Conservation (phyloP, 202 grass and related monocot species). For the Panicum virgatum region DNA sequence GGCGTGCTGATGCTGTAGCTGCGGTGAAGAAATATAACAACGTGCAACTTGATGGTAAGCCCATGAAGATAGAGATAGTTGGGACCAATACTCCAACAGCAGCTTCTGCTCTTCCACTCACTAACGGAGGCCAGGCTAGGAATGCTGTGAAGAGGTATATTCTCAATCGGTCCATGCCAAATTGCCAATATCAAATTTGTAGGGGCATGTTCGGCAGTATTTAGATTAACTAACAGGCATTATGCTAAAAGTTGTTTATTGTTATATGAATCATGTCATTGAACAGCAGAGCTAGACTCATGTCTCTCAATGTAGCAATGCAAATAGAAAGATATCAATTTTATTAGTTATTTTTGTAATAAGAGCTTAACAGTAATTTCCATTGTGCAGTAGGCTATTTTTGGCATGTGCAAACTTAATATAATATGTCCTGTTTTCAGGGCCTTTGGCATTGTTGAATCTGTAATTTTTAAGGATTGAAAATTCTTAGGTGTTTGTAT, state of each 20-base stretch:
- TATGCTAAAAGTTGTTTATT: conserved; percentile 19
- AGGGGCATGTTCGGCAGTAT: neutral
- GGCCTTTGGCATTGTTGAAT: neutral
- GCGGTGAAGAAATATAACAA: conserved; percentile 94
- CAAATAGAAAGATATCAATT: neutral
- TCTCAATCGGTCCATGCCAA: neutral
- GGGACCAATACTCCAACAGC: conserved; percentile 72
- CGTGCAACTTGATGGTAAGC: conserved; percentile 98
- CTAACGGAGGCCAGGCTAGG: conserved; percentile 47
- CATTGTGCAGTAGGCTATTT: neutral
- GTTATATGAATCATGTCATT: neutral
- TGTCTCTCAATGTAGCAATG: neutral
- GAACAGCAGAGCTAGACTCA: neutral
- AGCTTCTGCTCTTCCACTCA: conserved; percentile 43
- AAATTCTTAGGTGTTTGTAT: neutral
- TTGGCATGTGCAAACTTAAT: neutral
- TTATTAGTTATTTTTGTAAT: neutral
- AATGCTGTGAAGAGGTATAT: conserved; percentile 63
- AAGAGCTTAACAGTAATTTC: neutral
- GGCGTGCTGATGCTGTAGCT: conserved; percentile 68
- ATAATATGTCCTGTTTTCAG: neutral
- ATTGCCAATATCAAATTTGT: neutral
- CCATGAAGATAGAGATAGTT: conserved; percentile 96
- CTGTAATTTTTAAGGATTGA: neutral
- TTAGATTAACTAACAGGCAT: neutral